Percentiles rank a stretch among this genome's conserved stretches.
Conservation (phyloP, 2,329 filamentous ascomycete species). For the Aureobasidium zeae region DNA sequence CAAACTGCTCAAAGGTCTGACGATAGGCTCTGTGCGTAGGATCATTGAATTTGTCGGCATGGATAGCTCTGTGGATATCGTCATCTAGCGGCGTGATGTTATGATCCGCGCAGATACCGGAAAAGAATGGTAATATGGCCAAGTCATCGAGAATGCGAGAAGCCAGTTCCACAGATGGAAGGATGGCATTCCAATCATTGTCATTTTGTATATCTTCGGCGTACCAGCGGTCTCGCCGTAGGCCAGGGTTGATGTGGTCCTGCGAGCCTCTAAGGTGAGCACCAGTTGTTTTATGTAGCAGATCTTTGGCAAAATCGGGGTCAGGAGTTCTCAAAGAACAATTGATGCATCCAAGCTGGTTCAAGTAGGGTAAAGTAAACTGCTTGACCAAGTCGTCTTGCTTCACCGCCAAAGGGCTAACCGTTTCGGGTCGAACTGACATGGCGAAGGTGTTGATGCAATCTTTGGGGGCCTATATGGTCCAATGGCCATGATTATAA, state of each 20-base stretch:
- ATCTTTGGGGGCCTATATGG: neutral
- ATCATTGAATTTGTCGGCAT: too few species aligned
- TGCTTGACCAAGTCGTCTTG: neutral
- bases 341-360: neutral
- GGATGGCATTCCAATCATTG: neutral
- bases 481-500: neutral
- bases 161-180: constrained; percentile 1
- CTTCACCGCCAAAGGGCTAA: neutral
- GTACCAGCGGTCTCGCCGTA: neutral
- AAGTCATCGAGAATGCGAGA: constrained; percentile 1
- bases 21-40: too few species aligned
- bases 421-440: neutral
- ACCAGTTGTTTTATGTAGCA: neutral
- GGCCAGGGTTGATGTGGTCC: neutral
- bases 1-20: too few species aligned
- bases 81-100: neutral
- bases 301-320: neutral
- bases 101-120: neutral
- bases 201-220: neutral
- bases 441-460: neutral
- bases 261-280: too few species aligned
- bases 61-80: neutral
- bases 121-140: neutral
- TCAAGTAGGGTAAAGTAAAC: neutral
- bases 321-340: neutral